Base-by-base conservation (phyloP, 441 rosid species). In the Kokia cookei region DNA sequence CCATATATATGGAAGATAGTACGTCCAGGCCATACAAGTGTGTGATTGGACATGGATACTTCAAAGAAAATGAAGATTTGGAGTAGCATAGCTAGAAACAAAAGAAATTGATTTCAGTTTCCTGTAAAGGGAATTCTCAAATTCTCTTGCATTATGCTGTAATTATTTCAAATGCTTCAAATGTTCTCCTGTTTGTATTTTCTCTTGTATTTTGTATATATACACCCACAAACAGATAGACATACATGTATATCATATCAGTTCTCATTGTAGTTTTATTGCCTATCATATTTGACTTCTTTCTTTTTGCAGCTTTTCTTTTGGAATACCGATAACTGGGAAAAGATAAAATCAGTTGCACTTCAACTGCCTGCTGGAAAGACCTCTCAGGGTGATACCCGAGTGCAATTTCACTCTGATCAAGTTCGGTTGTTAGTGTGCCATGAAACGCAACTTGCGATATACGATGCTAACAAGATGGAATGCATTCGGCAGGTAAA, bases 271-370 rank as follows among this genome's bases (percentile, higher is more conserved):
- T 15, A 17, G 5, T 61, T 24, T 29, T 24, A 26, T 42, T 24
- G 8, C 67, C 61, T 29, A 60, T 72, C 3, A 32, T 45, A n/a
- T 29, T 47, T 7, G 27, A 3, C 15, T 7, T 40, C 32, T n/a
- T 45, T 74, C 12, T 12, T 71, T 73, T 43, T 65, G 19, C 77
- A 85, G 88, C 77, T 85, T 62, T 77, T 71, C 47, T 68, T 80
- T 26, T 85, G 88, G 88, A 81, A 74, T 72, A 75, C 82, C 50
- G 86, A 85, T 51, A 14, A 83, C 17, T 85, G 86, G 88, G 88
- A 85, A 53, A 83, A 80, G 82, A 83, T 82, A 76, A 85, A 76
- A 76, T 73, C 84, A 14, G 57, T 79, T 53, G n/a, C 81, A 72
- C 79, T 85, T 73, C 86, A 80, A 75, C 50, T 73, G 72, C 85